Evolutionary conservation across 2,329 filamentous ascomycete genomes (phyloP), one percentile per base, ranked within the genome.

Genomic region (Beauveria australis): DNA sequence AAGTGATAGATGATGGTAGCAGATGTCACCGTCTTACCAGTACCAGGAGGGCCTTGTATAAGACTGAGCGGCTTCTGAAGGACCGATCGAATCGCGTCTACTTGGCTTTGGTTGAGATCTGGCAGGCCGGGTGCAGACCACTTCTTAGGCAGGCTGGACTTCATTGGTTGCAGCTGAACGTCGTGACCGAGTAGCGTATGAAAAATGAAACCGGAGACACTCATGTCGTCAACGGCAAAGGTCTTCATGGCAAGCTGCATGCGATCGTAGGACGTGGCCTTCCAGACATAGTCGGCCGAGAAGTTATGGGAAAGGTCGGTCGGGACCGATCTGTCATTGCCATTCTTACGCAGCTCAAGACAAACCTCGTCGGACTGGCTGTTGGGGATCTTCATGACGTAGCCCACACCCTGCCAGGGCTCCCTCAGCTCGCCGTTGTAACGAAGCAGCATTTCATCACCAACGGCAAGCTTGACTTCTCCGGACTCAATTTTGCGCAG

Each of bases 181-280:
- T 97, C 93, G 70, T 97, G 92, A 59, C 94, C 94, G 37, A 99
- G 85, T 24, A 99, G 83, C 66, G 94, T 94, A 73, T 99, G 94
- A 78, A 97, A 99, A 65, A 99, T 96, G 76, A 97, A 99, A 43
- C 94, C 94, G 24, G 94, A 97, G 48, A 99, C 93, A 70, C 92
- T 97, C 89, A 96, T 90, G 74, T 99, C 94, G 67, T 99, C 93
- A 49, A 97, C 87, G 6, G 94, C 94, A 72, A 99, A 99, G 0
- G 91, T 97, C 81, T 97, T 97, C 93, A 99, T 97, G 59, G 94
- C 95, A 66, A 92, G 86, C 74, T 99, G 94, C 94, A 99, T 99
- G 64, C 94, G 92, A 71, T 99, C 94, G 72, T 99, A 99, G 0
- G 93, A 97, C 0, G 95, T 99, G 16, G 95, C 94, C 73, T 99